phyloP scores from a whole-genome alignment of 805 yeast genomes.

The Kurtzmaniella cleridarum region DNA sequence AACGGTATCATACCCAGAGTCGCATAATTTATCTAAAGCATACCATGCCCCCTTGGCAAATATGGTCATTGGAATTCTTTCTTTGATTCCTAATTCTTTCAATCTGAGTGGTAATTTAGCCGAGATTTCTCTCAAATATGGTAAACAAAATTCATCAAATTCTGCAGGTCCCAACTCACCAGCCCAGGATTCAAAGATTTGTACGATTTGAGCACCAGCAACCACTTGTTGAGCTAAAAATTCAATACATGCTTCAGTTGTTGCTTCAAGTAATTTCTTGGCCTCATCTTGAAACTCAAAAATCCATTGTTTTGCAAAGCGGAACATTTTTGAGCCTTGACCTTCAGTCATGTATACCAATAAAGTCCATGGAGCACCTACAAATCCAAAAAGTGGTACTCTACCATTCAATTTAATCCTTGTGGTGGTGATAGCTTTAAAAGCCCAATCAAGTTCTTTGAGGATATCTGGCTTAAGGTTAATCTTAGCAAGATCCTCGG shows the following conservation, averaged over 20 bases:
- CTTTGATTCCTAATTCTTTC: conserved; percentile 62
- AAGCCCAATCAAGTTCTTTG: conserved; percentile 88
- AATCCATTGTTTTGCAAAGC: conserved; percentile 90
- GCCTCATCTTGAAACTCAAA: conserved; percentile 72
- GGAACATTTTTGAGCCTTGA: conserved; percentile 86
- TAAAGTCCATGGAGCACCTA: conserved; percentile 98
- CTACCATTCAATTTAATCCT: conserved; percentile 80
- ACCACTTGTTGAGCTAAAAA: conserved; percentile 90
- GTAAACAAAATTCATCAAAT: conserved; percentile 82
- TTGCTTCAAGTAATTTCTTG: conserved; percentile 64
- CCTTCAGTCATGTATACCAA: conserved; percentile 98
- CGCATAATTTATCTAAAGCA: conserved; percentile 80
- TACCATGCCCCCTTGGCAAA: conserved; percentile 98
- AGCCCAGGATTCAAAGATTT: conserved; percentile 97
- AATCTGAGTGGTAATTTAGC: conserved; percentile 63
- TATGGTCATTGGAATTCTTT: conserved; percentile 77
- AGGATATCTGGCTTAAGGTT: conserved; percentile 63
- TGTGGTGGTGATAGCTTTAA: conserved; percentile 88
- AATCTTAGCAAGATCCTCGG: conserved; percentile 58
- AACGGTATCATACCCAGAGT: conserved; percentile 77
- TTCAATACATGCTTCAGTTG: conserved; percentile 85
- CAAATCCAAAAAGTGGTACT: conserved; percentile 91
- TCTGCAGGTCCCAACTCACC: conserved; percentile 92
- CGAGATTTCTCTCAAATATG: conserved; percentile 77
- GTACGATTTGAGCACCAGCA: conserved; percentile 98